Evolutionary conservation across 2,329 filamentous ascomycete genomes (phyloP).

Genomic region (Fusarium tjaetaba): DNA sequence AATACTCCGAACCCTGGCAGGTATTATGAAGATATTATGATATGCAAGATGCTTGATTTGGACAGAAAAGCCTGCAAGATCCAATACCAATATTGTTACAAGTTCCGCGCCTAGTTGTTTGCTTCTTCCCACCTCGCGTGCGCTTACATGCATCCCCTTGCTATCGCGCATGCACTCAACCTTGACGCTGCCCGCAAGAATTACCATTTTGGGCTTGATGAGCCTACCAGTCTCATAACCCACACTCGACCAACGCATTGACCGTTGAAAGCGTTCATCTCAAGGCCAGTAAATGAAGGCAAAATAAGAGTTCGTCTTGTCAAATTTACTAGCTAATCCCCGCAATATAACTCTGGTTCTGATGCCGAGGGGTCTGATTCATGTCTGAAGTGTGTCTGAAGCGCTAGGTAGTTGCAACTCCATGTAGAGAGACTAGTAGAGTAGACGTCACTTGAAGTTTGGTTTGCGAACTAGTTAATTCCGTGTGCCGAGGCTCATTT

Average conservation of each 20-base stretch:
- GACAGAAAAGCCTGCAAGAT: not conserved
- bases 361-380: not conserved
- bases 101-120: not conserved
- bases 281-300: not conserved
- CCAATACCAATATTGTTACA: not conserved
- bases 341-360: not conserved
- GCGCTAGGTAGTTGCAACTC: constrained; percentile 15
- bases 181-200: constrained; percentile 31
- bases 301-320: not conserved
- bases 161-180: constrained; percentile 1
- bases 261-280: not conserved
- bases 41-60: not conserved
- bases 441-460: constrained; percentile 6
- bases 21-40: not conserved
- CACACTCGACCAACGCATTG: not conserved
- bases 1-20: not conserved
- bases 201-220: constrained; percentile 29
- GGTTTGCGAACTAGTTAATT: not conserved
- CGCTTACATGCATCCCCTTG: constrained; percentile 26
- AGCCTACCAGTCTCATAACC: not conserved
- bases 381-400: not conserved
- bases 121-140: constrained; percentile 1
- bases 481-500: constrained; percentile 21
- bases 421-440: not conserved
- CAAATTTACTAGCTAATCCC: not conserved